These are phyloP conservation scores for Arachis hypogaea DNA, from an alignment of 306 rosid genomes.

Conservation along the genomic window DNA sequence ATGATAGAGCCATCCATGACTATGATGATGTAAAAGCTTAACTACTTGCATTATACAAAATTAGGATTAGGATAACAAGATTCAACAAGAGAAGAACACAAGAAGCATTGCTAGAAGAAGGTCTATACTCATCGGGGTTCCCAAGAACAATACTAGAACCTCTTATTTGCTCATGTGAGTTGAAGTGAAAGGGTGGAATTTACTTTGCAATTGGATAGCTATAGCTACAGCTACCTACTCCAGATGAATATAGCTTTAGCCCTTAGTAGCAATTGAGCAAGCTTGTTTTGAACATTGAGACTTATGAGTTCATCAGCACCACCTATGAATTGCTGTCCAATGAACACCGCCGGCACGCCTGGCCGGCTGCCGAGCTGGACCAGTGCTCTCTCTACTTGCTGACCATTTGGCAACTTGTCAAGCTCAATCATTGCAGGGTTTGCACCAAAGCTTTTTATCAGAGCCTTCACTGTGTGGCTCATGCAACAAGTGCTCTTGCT, in stretches of 20 bases:
- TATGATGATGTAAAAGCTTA: not conserved
- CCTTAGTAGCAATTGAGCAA: conserved; percentile 55
- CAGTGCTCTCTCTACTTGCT: conserved; percentile 55
- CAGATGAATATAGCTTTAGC: conserved; percentile 66
- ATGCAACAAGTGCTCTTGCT: conserved; percentile 65
- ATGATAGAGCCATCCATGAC: not conserved
- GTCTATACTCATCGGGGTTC: conserved; percentile 1
- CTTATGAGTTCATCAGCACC: conserved; percentile 61
- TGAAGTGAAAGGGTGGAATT: not conserved
- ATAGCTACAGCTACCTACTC: conserved; percentile 11
- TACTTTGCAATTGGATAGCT: not conserved
- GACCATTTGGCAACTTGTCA: conserved; percentile 59
- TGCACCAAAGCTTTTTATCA: conserved; percentile 61
- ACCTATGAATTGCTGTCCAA: conserved; percentile 69
- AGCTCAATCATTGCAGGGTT: conserved; percentile 53
- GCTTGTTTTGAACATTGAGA: conserved; percentile 64
- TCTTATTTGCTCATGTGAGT: not conserved
- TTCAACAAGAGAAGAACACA: conserved; percentile 10
- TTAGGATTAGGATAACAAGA: not conserved
- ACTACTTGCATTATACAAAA: not conserved
- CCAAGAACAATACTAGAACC: not conserved
- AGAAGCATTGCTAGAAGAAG: conserved; percentile 3
- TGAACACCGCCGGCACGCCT: conserved; percentile 71
- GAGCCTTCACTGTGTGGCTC: conserved; percentile 53
- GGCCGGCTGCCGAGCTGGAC: conserved; percentile 57